A percentile compares a stretch with the other conserved stretches of the same genome.
Conservation (phyloP, 2,329 filamentous ascomycete species). For the Botryotinia convoluta region DNA sequence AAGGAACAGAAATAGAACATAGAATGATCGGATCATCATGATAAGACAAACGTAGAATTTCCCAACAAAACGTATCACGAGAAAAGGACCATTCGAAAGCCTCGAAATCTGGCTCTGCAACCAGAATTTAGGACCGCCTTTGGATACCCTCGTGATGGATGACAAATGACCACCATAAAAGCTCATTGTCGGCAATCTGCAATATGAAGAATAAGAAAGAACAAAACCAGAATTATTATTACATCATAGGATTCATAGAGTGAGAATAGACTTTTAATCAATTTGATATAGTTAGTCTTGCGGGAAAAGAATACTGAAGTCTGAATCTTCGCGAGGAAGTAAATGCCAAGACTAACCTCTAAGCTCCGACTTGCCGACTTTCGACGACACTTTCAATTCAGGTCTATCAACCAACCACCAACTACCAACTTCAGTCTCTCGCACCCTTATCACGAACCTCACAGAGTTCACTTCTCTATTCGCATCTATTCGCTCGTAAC, state of each 20-base stretch:
- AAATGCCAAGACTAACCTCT: not conserved
- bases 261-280: not conserved
- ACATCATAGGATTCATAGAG: not conserved
- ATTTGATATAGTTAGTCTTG: not conserved
- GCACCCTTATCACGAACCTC: not conserved
- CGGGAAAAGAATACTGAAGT: not conserved
- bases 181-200: not conserved
- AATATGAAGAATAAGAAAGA: not conserved
- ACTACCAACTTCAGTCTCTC: not conserved
- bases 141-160: not conserved
- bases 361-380: slow-evolving; percentile 13
- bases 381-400: slow-evolving; percentile 7
- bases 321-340: not conserved
- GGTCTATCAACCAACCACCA: slow-evolving; percentile 5
- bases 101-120: not conserved
- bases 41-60: not conserved
- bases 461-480: not conserved
- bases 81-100: not conserved
- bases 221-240: not conserved
- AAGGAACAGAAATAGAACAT: not conserved
- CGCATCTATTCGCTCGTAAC: not conserved
- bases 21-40: too few relatives aligned
- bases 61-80: not conserved
- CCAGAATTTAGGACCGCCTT: not conserved
- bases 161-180: not conserved